phyloP scores from a whole-genome alignment of 1,284 basidiomycete species.

The Leccinum variabile region DNA sequence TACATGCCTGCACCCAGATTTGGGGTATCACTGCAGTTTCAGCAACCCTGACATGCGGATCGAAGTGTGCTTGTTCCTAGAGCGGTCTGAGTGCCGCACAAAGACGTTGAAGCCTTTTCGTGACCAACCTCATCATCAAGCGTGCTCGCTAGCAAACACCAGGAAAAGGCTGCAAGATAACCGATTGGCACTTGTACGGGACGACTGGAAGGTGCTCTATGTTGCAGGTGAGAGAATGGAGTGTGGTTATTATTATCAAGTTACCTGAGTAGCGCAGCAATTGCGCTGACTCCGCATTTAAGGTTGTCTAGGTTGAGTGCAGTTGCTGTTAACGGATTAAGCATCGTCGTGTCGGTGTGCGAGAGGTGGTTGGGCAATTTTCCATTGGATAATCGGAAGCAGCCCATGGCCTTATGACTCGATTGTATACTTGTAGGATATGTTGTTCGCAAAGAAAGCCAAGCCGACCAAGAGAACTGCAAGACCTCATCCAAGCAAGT shows the following conservation, averaged over 20 bases:
- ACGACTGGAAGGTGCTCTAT: slow-evolving; percentile 58
- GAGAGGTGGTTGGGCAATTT: slow-evolving; percentile 13
- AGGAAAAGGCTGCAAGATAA: slow-evolving; percentile 49
- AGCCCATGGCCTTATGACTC: slow-evolving; percentile 13
- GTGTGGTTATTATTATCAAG: not conserved
- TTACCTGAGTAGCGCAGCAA: slow-evolving; percentile 57
- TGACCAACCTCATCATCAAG: slow-evolving; percentile 47
- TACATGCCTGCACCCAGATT: slow-evolving; percentile 55
- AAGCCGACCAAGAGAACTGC: slow-evolving; percentile 59
- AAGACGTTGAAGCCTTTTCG: not conserved
- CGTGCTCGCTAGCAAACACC: slow-evolving; percentile 56
- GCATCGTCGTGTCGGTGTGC: slow-evolving; percentile 16
- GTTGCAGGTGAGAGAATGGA: slow-evolving; percentile 6
- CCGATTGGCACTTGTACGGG: slow-evolving; percentile 78
- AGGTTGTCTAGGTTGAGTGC: slow-evolving; percentile 62
- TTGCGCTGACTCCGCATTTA: slow-evolving; percentile 49
- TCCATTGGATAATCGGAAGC: slow-evolving; percentile 10
- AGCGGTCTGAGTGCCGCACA: slow-evolving; percentile 8
- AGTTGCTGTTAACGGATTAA: slow-evolving; percentile 43
- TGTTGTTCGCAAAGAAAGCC: slow-evolving; percentile 57
- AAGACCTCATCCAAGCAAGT: slow-evolving; percentile 70
- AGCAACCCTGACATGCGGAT: slow-evolving; percentile 50
- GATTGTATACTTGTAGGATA: slow-evolving; percentile 39
- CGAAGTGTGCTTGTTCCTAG: slow-evolving; percentile 50
- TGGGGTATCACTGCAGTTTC: slow-evolving; percentile 55